Conservation (phyloP, 2,329 filamentous ascomycete species). For the Colletotrichum sublineola region DNA sequence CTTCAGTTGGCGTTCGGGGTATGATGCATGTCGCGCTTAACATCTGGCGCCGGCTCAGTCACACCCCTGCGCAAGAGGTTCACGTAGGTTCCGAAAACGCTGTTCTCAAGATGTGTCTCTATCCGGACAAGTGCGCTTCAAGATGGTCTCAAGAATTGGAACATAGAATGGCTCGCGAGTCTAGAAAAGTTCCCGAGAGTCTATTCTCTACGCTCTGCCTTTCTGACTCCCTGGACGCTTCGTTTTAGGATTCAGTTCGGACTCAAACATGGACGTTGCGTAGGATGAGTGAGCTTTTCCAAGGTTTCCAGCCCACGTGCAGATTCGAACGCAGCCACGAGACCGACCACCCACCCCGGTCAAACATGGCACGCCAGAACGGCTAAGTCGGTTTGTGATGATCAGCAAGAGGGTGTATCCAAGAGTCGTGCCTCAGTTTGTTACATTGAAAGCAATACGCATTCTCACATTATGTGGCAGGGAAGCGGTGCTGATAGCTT, state of each 20-base stretch:
- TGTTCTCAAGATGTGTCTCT: background rate
- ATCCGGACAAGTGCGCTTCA: conserved; percentile 6
- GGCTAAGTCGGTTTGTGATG: background rate
- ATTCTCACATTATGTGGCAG: background rate
- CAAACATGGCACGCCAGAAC: background rate
- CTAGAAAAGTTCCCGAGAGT: conserved; percentile 2
- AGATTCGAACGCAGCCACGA: background rate
- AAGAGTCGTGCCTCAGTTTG: conserved; percentile 3
- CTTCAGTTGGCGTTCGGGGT: conserved; percentile 25
- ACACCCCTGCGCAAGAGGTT: background rate
- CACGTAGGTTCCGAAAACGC: background rate
- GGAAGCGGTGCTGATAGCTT: too few relatives aligned
- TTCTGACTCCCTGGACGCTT: background rate
- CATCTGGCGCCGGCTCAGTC: conserved; percentile 12
- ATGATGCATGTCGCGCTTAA: conserved; percentile 30
- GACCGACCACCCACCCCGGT: background rate
- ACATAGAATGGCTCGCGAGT: background rate
- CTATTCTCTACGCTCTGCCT: background rate
- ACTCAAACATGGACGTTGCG: background rate
- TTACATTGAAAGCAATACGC: background rate
- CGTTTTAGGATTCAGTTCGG: background rate
- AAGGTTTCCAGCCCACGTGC: background rate
- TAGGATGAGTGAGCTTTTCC: background rate
- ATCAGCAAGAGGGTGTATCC: background rate
- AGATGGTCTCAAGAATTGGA: background rate